Evolutionary conservation across 1,139 yeast species (phyloP), one percentile per base, ranked within the genome.

Genomic region (Scheffersomyces stambukii): DNA sequence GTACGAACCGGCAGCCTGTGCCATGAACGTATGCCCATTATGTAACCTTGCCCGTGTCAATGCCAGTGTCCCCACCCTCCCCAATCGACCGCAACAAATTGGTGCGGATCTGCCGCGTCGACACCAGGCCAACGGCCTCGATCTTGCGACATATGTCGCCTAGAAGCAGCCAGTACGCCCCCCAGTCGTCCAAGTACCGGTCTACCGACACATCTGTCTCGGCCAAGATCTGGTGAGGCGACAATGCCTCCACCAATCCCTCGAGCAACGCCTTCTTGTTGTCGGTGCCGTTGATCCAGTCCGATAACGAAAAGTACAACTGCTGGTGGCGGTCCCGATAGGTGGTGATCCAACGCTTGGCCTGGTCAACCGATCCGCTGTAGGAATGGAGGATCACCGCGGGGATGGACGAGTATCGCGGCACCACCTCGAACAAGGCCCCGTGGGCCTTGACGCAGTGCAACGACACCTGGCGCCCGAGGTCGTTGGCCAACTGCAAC

Each of bases 381-480:
- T 77, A 89, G 0, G 96, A 85, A 49, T 89, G 97, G 17, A 89
- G 61, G 19, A 86, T 74, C 1, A 86, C 57, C 2, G 62, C 47
- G 1, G 62, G 46, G 6, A 59, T 44, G 13, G 38, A 29, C 14
- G 26, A 19, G 28, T 42, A 57, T 16, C 48, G 24, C 27, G 30
- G 42, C 14, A 75, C 59, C 1, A 56, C 45, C 8, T 80, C 81
- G 32, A 59, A 75, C 14, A 83, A 47, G 7, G 60, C 48, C 1
- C 84, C 84, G 43, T 81, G 89, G 6, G 82, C 77, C 42, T 80
- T 82, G 2, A 91, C 98, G 41, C 89, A 83, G 48, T 91, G 98
- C 0, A 91, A 41, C 2, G 96, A 85, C 0, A 83, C 74, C 0
- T 84, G 76, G 13, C 72, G 51, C 0, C 52, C 34, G 12, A 59